phyloP scores from a whole-genome alignment of 2,329 filamentous ascomycete genomes.

The Scedosporium aurantiacum region DNA sequence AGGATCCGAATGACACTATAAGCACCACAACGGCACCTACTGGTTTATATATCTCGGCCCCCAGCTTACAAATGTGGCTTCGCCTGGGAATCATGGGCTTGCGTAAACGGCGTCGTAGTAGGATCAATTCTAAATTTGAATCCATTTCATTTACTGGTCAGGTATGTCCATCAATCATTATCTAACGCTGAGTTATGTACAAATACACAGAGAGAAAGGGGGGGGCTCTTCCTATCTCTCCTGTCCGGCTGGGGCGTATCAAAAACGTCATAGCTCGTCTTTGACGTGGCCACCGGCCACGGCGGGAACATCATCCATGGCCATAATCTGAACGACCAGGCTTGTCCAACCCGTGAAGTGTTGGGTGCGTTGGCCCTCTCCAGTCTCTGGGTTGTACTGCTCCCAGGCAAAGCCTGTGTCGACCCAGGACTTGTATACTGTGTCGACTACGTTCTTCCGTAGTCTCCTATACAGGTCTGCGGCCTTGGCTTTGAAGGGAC shows the following conservation, averaged over 20 bases:
- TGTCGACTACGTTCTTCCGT: conserved; percentile 76
- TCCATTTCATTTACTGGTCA: background rate
- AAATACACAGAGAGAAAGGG: background rate
- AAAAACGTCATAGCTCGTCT: conserved; percentile 2
- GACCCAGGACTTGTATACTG: conserved; percentile 78
- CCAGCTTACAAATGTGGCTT: background rate
- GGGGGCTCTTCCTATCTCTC: background rate
- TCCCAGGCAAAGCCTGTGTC: conserved; percentile 97
- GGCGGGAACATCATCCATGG: conserved; percentile 47
- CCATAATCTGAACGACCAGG: conserved; percentile 93
- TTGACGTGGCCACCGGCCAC: background rate
- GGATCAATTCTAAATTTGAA: background rate
- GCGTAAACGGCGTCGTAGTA: background rate
- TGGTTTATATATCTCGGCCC: background rate
- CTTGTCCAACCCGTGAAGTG: conserved; percentile 99
- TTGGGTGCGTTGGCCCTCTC: conserved; percentile 86
- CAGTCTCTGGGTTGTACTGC: conserved; percentile 91
- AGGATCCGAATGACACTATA: background rate
- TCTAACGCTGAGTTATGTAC: background rate
- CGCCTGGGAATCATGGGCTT: background rate
- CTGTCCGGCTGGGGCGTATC: background rate
- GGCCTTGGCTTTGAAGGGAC: conserved; percentile 59
- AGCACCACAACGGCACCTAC: background rate
- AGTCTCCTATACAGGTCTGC: conserved; percentile 64
- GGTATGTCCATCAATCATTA: background rate